phyloP scores from a whole-genome alignment of 345 rosid species.

The Gossypium thurberi region DNA sequence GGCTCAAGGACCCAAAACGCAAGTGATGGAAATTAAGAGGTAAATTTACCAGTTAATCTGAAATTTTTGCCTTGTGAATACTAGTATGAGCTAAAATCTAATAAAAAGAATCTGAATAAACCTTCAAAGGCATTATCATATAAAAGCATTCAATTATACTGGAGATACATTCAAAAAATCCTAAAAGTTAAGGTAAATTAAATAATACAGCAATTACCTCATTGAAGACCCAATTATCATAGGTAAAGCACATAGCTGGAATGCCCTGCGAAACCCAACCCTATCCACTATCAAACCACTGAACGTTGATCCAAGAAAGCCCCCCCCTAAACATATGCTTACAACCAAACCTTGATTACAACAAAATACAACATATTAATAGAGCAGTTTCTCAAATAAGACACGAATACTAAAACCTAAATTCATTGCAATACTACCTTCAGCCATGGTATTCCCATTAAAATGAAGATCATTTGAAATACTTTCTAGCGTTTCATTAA shows the following conservation, averaged over 20 bases:
- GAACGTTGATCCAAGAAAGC: conserved; percentile 71
- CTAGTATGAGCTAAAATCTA: not conserved
- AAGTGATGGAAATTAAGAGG: not conserved
- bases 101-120: not conserved
- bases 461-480: conserved; percentile 82
- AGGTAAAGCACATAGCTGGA: conserved; percentile 82
- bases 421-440: conserved; percentile 43
- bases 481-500: conserved; percentile 89
- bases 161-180: not conserved
- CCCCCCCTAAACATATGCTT: conserved; percentile 91
- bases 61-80: not conserved
- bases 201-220: conserved; percentile 41
- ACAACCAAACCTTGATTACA: conserved; percentile 74
- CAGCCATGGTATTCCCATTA: conserved; percentile 73
- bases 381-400: conserved; percentile 16
- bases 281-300: conserved; percentile 93
- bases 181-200: not conserved
- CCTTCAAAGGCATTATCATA: not conserved
- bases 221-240: conserved; percentile 81
- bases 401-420: conserved; percentile 7
- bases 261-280: conserved; percentile 82
- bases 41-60: not conserved
- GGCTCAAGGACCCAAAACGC: not conserved
- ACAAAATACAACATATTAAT: conserved; percentile 15
- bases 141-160: not conserved